Evolutionary conservation across 2,329 filamentous ascomycete species (phyloP).

Genomic region (Hypoxylon sp.): DNA sequence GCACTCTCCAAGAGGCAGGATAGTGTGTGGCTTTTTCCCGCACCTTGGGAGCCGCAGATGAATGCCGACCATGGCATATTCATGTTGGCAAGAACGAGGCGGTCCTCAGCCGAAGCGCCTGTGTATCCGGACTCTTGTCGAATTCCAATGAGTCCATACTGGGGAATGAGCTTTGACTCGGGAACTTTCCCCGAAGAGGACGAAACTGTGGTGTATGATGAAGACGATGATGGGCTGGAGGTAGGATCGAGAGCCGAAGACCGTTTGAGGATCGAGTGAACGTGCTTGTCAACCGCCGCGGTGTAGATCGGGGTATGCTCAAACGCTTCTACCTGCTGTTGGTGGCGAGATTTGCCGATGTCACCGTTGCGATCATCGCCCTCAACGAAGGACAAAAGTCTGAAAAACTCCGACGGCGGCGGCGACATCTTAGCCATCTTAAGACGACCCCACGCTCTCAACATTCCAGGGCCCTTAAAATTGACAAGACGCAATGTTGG

Average conservation of each 20-base stretch:
- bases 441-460: background rate
- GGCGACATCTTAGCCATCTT: no score
- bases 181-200: background rate
- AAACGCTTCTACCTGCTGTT: conserved; percentile 4
- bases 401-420: conserved; percentile 1
- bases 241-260: background rate
- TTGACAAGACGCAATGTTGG: background rate
- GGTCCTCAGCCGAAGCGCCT: conserved; percentile 25
- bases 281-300: conserved; percentile 2
- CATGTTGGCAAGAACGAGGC: conserved; percentile 59
- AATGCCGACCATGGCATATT: conserved; percentile 67
- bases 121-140: conserved; percentile 3
- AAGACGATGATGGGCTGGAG: background rate
- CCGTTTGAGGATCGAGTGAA: background rate
- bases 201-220: background rate
- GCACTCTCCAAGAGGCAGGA: conserved; percentile 61
- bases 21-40: conserved; percentile 69
- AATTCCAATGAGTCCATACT: conserved; percentile 40
- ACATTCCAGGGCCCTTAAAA: background rate
- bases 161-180: conserved; percentile 22
- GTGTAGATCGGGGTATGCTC: conserved; percentile 7
- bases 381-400: conserved; percentile 9
- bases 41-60: conserved; percentile 71
- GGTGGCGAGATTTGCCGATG: background rate
- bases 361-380: background rate